Evolutionary conservation across 75 land plant species (phyloP).

Genomic region (Selaginella moellendorffii): DNA sequence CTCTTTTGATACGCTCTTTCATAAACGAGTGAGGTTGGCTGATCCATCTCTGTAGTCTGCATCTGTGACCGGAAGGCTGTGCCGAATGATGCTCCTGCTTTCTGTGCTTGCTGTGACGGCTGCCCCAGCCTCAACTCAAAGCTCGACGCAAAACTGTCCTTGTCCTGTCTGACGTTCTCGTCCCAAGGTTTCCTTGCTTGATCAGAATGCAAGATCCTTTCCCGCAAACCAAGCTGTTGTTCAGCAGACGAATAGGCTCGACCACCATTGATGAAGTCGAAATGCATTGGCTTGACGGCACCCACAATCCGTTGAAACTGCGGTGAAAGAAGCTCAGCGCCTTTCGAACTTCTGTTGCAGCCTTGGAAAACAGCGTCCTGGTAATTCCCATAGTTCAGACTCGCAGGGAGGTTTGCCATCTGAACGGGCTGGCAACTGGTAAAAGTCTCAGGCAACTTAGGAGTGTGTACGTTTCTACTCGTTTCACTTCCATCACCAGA

Average conservation of each 20-base stretch:
- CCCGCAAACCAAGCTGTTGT: not conserved
- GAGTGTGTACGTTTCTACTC: not conserved
- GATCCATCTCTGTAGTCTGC: conserved; percentile 13
- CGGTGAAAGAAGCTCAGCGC: not conserved
- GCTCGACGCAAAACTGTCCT: conserved; percentile 29
- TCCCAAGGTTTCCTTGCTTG: conserved; percentile 10
- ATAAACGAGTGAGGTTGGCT: not conserved
- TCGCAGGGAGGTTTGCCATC: not conserved
- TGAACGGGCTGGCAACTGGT: not conserved
- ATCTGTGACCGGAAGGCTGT: conserved; percentile 14
- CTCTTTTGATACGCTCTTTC: not conserved
- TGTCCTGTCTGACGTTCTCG: conserved; percentile 9
- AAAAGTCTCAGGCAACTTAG: not conserved
- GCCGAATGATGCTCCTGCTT: conserved; percentile 14
- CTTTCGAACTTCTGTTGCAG: not conserved
- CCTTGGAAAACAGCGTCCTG: not conserved
- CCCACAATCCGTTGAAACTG: not conserved
- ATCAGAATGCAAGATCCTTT: not conserved
- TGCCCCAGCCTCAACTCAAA: conserved; percentile 71
- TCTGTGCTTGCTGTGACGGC: conserved; percentile 36
- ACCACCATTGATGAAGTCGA: conserved; percentile 18
- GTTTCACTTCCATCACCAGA: conserved; percentile 27
- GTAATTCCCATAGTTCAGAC: not conserved
- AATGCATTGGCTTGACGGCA: not conserved
- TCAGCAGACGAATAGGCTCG: conserved; percentile 2